Conservation (phyloP, 352 stramenopile genomes). For the Pythium folliculosum region DNA sequence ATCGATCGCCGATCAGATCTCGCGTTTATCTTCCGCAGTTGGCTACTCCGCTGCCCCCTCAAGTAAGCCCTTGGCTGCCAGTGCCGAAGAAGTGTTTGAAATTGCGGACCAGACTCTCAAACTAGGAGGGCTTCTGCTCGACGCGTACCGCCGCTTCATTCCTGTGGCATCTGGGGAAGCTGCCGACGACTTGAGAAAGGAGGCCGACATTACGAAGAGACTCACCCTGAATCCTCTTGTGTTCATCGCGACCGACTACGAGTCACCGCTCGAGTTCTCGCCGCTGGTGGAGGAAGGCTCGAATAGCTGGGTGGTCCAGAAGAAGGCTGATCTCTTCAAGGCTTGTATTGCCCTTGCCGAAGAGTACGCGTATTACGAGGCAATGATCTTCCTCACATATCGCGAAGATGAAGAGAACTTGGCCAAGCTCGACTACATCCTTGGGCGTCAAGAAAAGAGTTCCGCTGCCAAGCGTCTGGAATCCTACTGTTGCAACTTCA, state of each 20-base stretch:
- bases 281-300: slow-evolving; percentile 16
- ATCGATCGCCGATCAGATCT: slow-evolving; percentile 64
- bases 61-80: slow-evolving; percentile 45
- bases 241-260: slow-evolving; percentile 55
- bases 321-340: slow-evolving; percentile 55
- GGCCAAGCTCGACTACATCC: slow-evolving; percentile 64
- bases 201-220: slow-evolving; percentile 59
- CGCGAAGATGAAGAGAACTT: slow-evolving; percentile 64
- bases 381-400: slow-evolving; percentile 75
- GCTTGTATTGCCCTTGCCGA: slow-evolving; percentile 64
- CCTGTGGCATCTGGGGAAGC: slow-evolving; percentile 39
- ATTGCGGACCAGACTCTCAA: slow-evolving; percentile 60
- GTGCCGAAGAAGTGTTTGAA: slow-evolving; percentile 66
- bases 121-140: slow-evolving; percentile 53
- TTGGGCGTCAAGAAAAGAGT: slow-evolving; percentile 60
- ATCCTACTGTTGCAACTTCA: slow-evolving; percentile 56
- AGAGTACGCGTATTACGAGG: slow-evolving; percentile 81
- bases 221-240: slow-evolving; percentile 72
- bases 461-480: slow-evolving; percentile 60
- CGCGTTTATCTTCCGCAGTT: slow-evolving; percentile 47
- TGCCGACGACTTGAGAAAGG: slow-evolving; percentile 62
- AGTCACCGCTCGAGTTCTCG: slow-evolving; percentile 19
- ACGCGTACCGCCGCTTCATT: slow-evolving; percentile 58
- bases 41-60: slow-evolving; percentile 43
- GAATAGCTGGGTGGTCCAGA: slow-evolving; percentile 42